Base-by-base conservation (phyloP, 225 moss, liverwort and hornwort genomes). In the Anthoceros angustus region DNA sequence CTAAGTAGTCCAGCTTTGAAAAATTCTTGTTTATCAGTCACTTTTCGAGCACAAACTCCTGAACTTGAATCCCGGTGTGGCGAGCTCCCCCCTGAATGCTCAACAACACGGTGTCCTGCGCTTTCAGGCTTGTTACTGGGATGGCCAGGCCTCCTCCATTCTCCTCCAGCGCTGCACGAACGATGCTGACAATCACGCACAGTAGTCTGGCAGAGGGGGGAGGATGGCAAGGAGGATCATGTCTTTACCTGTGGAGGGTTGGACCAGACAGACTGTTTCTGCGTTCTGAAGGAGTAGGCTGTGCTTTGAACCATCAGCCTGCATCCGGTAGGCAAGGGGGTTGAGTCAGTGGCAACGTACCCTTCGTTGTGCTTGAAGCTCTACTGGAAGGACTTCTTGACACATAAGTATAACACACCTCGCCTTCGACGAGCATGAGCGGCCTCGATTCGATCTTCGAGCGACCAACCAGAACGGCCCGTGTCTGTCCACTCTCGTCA, bases 391-490 rank as follows among this genome's bases (percentile, higher is more conserved):
- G 7, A 7, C 7, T 5, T 38, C 20, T 1, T 10, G 20, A 64
- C 9, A 38, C 6, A 15, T 15, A 39, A 38, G 63, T 63, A 39
- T 5, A 39, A 26, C 25, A 21, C 74, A 83, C 90, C 77, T 90
- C 85, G 42, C 79, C 90, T 77, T 90, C 94, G 9, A 95, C 83
- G 10, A 95, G 94, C 67, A 90, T 63, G 42, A 95, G 50, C 18
- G 94, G 94, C 46, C 88, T 79, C 15, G 90, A 82, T 74, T 95
- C 94, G 65, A 90, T 95, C 73, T 90, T 95, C 66, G 88, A 87
- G 20, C 94, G 83, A 42, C 94, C 94, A 66, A 95, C 94, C 0
- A 90, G 61, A 6, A 86, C 87, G 9, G 88, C 70, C 39, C 90
- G 73, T 16, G 86, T 77, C 68, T 80, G 84, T 40, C 94, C 94